Conservation (phyloP, 2,329 filamentous ascomycete genomes). For the Diaporthe citrichinensis region DNA sequence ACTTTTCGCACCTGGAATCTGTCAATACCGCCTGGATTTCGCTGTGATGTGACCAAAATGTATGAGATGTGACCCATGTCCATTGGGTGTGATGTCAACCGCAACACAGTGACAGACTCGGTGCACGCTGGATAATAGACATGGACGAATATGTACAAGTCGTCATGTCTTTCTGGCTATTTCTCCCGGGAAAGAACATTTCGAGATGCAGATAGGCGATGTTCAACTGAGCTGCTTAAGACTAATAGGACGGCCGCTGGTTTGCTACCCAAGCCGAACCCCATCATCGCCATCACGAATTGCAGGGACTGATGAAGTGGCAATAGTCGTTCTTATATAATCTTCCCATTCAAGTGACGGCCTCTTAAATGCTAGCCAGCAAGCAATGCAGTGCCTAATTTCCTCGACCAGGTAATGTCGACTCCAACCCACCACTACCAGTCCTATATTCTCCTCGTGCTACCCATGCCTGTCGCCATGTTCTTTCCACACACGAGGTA, state of each 20-base stretch:
- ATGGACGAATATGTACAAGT: not conserved
- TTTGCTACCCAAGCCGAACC: not conserved
- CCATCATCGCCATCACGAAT: not conserved
- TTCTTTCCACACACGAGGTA: not conserved
- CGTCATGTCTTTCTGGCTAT: not conserved
- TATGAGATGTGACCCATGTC: no score
- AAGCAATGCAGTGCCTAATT: constrained; percentile 19
- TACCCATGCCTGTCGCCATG: not conserved
- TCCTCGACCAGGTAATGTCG: not conserved
- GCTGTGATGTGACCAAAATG: not conserved
- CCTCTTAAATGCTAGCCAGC: constrained; percentile 17
- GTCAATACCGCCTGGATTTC: not conserved
- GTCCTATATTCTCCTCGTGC: not conserved
- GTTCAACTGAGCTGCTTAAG: no score
- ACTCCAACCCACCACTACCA: not conserved
- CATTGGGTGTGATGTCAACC: no score
- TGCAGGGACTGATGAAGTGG: not conserved
- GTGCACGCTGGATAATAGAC: not conserved
- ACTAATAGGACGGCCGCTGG: not conserved
- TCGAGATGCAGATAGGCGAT: not conserved
- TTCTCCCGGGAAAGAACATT: not conserved
- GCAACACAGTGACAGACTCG: not conserved
- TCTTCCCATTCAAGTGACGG: not conserved
- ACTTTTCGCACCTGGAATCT: not conserved
- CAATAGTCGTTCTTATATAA: not conserved